Base-by-base conservation (phyloP, 108 stramenopile genomes). In the Skeletonema costatum region DNA sequence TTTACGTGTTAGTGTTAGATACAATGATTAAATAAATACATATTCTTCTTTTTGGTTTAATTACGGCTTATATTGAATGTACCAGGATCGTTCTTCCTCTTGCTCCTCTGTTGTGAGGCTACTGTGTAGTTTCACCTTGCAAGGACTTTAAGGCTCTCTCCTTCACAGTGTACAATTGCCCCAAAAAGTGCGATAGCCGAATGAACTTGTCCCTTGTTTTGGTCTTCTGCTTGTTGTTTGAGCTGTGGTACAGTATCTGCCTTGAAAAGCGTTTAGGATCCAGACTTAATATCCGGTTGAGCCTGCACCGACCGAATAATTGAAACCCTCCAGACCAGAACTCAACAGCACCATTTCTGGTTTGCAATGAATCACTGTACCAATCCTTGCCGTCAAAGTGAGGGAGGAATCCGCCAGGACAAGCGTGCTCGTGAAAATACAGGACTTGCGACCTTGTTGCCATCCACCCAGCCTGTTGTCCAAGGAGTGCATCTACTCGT, bases 401-500 rank as follows among this genome's bases (percentile, higher is more conserved):
- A 5, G 93, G 93, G 5, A 94, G 74, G 66, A 94, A 87, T 1
- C 73, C 79, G 36, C 86, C 89, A 46, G 80, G 71, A 51, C 93
- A 94, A 17, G 86, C 81, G 31, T 84, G 78, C 32, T 74, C 71
- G 42, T 80, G 74, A 32, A 91, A 89, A 66, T 92, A 76, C 70
- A 87, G 76, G 2, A 93, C 80, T 72, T 93, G 92, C 7, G 66
- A 70, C 32, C 84, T 71, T n/a, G 87, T 92, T 33, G 88, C 86
- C 88, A 94, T 92, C 90, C 89, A 94, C 1, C 93, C 93, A 25
- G 89, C 93, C 71, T 88, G 88, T 36, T 90, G 87, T 17, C 84
- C 86, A 14, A 94, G 72, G 14, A 81, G 58, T 7, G 81, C 42
- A 62, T 82, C 60, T 13, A 82, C 66, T n/a, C 81, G 81, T 62